Evolutionary conservation across 257 asterid species (phyloP), one percentile per base, ranked within the genome.

Genomic region (Leonotis leonurus): DNA sequence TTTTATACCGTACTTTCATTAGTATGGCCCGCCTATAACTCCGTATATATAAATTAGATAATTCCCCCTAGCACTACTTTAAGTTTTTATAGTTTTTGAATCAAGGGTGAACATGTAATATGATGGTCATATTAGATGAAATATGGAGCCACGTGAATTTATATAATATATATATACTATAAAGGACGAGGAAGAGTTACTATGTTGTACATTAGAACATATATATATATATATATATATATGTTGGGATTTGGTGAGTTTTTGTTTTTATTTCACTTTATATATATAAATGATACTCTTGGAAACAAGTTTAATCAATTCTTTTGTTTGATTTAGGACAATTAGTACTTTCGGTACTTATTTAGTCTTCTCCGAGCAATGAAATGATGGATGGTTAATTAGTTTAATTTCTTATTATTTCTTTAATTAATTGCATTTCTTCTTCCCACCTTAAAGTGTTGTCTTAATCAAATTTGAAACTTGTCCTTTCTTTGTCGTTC

Each of bases 381-480:
- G 53, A 50, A 32, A 57, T 59, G 24, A 45, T 35, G 13, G 12
- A 45, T 18, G 40, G 17, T 3, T 44, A 22, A 4, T 24, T 14
- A 6, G 7, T 13, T 44, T 63, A 18, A 41, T n/a, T n/a, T n/a
- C n/a, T n/a, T n/a, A n/a, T n/a, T n/a, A n/a, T n/a, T n/a, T n/a
- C n/a, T n/a, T n/a, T n/a, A n/a, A n/a, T n/a, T n/a, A n/a, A n/a
- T n/a, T n/a, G n/a, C n/a, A n/a, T n/a, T n/a, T n/a, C n/a, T n/a
- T n/a, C 62, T 27, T 51, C 52, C 60, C 41, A 43, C 74, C 53
- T 43, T 8, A 72, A 46, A n/a, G 73, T 68, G 44, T 6, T 62
- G 83, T 74, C 83, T 51, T 70, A 30, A 59, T 71, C 80, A 68
- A 55, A 54, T 16, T 76, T 75, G 65, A 57, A 40, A 62, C 39